These are phyloP conservation scores for Dictyostelium intermedium DNA, from an alignment of 78 protist genomes.

Conservation along the genomic window DNA sequence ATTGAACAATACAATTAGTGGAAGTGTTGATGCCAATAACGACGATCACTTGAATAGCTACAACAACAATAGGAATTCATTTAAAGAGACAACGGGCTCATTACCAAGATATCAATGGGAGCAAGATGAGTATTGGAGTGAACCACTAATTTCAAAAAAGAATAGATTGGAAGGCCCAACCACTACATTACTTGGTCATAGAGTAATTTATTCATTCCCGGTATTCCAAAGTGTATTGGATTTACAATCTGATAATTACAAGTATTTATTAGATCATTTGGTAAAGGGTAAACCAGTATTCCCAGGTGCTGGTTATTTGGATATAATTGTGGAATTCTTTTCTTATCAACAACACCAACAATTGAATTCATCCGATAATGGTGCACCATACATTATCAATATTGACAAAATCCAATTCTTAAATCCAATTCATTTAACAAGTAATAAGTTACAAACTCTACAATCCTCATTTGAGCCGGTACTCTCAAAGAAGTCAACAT, in stretches of 20 bases:
- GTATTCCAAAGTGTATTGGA: slow-evolving; percentile 12
- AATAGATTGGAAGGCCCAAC: slow-evolving; percentile 47
- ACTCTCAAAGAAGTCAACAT: neutral
- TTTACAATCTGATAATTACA: neutral
- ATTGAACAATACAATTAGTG: neutral
- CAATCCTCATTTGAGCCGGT: slow-evolving; percentile 2
- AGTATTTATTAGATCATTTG: slow-evolving; percentile 36
- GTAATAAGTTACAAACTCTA: neutral
- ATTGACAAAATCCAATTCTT: neutral
- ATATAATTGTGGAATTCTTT: slow-evolving; percentile 1
- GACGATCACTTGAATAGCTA: neutral
- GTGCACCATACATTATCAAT: neutral
- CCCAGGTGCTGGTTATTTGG: slow-evolving; percentile 78
- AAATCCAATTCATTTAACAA: slow-evolving; percentile 11
- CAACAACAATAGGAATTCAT: neutral
- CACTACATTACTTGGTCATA: neutral
- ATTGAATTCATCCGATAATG: neutral
- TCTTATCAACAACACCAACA: neutral
- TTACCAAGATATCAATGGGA: slow-evolving; percentile 73
- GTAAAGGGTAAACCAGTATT: slow-evolving; percentile 38
- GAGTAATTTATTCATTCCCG: neutral
- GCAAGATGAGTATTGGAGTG: slow-evolving; percentile 29
- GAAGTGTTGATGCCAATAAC: neutral
- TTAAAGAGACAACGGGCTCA: neutral
- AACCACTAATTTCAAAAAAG: neutral